Percentiles rank a stretch among this genome's conserved stretches.
These are phyloP conservation scores for Picocystis sp. DNA, from an alignment of 163 green algal genomes.

Conservation along the genomic window DNA sequence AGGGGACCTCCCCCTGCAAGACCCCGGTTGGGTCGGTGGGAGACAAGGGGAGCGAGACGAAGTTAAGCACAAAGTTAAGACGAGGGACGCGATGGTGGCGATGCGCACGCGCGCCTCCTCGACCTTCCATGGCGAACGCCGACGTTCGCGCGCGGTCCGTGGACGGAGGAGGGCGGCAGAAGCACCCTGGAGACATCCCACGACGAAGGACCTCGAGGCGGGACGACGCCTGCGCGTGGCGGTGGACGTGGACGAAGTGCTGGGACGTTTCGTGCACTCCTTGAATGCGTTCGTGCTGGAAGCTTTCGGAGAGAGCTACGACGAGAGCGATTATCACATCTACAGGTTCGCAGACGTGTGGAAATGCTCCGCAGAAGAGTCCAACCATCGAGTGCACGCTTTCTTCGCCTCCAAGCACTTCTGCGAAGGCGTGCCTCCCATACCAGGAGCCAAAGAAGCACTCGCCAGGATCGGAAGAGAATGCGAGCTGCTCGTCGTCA, in stretches of 20 bases:
- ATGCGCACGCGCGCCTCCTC: no score
- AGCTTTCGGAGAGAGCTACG: conserved; percentile 47
- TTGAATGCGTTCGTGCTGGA: conserved; percentile 69
- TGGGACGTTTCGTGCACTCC: conserved; percentile 61
- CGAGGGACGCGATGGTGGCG: no score
- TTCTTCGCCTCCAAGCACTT: conserved; percentile 89
- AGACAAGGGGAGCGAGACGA: no score
- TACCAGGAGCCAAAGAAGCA: conserved; percentile 63
- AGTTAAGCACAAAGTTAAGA: no score
- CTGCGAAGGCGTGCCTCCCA: conserved; percentile 60
- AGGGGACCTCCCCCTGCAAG: no score
- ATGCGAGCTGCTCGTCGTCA: conserved; percentile 81
- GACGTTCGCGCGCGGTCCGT: no score
- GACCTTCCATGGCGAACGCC: no score
- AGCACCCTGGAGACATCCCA: no score
- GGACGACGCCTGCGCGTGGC: conserved; percentile 2
- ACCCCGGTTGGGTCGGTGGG: no score
- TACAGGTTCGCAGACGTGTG: conserved; percentile 87
- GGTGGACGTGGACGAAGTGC: conserved; percentile 38
- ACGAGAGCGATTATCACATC: conserved; percentile 59
- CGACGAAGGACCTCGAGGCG: neutral
- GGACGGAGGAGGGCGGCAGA: no score
- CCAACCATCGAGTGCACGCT: conserved; percentile 70
- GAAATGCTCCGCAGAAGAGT: conserved; percentile 51
- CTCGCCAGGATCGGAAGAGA: conserved; percentile 39